Base-by-base conservation (phyloP, 768 basidiomycete genomes). In the Austroboletus festivus region DNA sequence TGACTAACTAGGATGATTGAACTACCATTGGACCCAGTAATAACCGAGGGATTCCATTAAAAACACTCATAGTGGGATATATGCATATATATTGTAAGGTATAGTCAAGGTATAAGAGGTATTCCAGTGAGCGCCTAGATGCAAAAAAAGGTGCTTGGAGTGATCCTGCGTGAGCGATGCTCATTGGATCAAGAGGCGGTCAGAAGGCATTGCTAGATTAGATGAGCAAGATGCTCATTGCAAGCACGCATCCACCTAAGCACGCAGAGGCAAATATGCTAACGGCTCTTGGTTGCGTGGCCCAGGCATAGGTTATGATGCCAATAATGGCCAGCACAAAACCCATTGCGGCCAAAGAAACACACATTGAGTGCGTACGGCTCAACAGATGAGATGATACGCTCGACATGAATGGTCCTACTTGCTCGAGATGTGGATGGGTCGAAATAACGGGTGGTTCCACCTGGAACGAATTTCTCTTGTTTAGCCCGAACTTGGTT, bases 281-380 rank as follows among this genome's bases (percentile, higher is more conserved):
- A 7, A 77, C 79, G 43, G 70, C 73, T 4, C 26, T 50, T 1
- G 79, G 70, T 47, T 80, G 72, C 20, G 61, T 56, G 11, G 73
- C 70, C 81, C 80, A 83, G 3, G 75, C 68, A 50, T 74, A 80
- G 53, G 73, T 73, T 5, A 80, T 5, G 42, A 81, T 73, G 0
- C 82, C 82, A 10, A 67, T 55, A 21, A 81, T 63, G 3, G 75
- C 76, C 16, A 83, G 66, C 11, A 69, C 54, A 55, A 83, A 83
- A 19, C 81, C 81, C 24, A 69, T 33, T 8, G 68, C 63, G 12
- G 81, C 67, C 6, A 79, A 58, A 48, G 63, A 51, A 44, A 82
- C 74, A 52, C 77, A 80, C 5, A 82, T 61, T 21, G 68, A 51
- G 46, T 82, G 80, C 26, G 71, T 74, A 18, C 75, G 71, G 44